Conservation (phyloP, 352 stramenopile species). For the Phytophthora syringae region DNA sequence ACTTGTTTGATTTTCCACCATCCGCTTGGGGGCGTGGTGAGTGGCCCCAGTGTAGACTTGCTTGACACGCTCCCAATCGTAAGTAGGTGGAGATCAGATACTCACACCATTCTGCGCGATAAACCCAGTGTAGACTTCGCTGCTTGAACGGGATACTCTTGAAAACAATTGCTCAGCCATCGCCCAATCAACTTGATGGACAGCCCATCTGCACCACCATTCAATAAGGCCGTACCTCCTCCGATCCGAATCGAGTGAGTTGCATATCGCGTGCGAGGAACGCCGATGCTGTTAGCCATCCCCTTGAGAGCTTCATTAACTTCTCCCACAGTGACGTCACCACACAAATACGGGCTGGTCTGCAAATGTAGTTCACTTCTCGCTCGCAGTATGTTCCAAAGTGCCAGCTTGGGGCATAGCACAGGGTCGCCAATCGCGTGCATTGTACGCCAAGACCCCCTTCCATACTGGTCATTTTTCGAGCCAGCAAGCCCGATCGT, state of each 20-base stretch:
- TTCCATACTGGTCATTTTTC: slow-evolving; percentile 7
- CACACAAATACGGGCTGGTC: neutral
- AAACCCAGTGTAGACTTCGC: neutral
- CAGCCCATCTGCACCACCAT: neutral
- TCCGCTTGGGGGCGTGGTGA: neutral
- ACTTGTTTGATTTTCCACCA: neutral
- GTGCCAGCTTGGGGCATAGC: neutral
- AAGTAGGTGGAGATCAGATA: neutral
- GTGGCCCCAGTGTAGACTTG: neutral
- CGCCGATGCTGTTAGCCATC: neutral
- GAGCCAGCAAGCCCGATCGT: neutral
- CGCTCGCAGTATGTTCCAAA: neutral
- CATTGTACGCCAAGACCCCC: slow-evolving; percentile 1
- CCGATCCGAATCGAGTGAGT: slow-evolving; percentile 1
- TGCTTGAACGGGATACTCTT: neutral
- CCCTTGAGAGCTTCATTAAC: neutral
- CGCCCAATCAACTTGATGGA: neutral
- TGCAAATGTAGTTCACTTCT: neutral
- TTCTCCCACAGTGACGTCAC: neutral
- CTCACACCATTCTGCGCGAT: neutral
- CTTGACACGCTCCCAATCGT: neutral
- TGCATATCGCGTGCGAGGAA: neutral
- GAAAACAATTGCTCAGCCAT: slow-evolving; percentile 3
- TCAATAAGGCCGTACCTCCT: neutral
- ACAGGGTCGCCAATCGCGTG: neutral